Evolutionary conservation across 805 yeast species (phyloP).

Genomic region (Candida arabinofermentans): DNA sequence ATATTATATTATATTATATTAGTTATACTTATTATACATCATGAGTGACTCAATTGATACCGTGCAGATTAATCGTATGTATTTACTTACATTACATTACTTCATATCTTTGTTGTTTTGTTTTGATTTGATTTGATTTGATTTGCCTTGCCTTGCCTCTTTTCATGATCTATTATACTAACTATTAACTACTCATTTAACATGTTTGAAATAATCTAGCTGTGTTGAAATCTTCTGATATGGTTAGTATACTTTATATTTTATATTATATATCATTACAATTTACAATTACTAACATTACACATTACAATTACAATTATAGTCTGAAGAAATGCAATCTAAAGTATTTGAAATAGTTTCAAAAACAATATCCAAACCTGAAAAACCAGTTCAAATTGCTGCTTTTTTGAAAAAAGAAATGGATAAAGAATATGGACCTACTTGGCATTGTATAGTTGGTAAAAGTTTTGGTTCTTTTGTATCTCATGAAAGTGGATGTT

Average conservation of each 20-base stretch:
- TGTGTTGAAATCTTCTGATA: constrained; percentile 24
- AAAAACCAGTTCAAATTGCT: constrained; percentile 61
- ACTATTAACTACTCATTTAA: too few species aligned
- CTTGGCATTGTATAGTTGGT: constrained; percentile 84
- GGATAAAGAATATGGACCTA: constrained; percentile 60
- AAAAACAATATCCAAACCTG: constrained; percentile 40
- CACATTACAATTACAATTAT: not conserved
- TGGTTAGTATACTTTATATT: constrained; percentile 23
- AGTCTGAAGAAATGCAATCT: constrained; percentile 50
- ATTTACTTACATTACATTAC: too few species aligned
- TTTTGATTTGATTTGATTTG: not conserved
- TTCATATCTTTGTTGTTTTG: too few species aligned
- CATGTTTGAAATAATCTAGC: constrained; percentile 9
- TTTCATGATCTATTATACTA: not conserved
- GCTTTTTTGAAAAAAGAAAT: constrained; percentile 57
- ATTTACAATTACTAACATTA: not conserved
- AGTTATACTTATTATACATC: too few species aligned
- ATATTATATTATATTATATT: too few species aligned
- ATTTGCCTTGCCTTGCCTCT: not conserved
- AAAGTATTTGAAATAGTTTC: constrained; percentile 44
- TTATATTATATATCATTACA: not conserved
- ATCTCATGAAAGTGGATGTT: constrained; percentile 69
- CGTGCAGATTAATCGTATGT: too few species aligned
- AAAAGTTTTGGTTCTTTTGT: constrained; percentile 76
- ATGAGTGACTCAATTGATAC: too few species aligned